Conservation (phyloP, 495 filamentous ascomycete species). For the Pyrenula aspistea region DNA sequence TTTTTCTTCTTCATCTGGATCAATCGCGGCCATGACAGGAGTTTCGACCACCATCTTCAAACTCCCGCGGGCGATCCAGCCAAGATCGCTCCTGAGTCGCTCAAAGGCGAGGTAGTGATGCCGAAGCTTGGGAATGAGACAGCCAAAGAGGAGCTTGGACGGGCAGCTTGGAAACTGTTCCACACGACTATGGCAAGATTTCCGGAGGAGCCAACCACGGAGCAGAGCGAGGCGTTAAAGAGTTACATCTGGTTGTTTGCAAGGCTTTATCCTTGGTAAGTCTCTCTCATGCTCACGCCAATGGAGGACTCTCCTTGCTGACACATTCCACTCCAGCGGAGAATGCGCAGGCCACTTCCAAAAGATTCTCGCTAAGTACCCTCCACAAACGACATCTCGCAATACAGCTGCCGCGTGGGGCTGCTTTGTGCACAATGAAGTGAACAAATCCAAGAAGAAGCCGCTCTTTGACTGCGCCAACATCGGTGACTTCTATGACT, state of each 20-base stretch:
- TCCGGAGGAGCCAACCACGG: conserved; percentile 69
- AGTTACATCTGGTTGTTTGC: conserved; percentile 85
- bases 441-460: conserved; percentile 80
- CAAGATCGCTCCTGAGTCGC: conserved; percentile 16
- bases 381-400: conserved; percentile 81
- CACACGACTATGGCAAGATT: conserved; percentile 94
- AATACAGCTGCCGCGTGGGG: conserved; percentile 82
- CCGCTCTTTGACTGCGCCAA: conserved; percentile 75
- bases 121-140: conserved; percentile 89
- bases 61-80: conserved; percentile 1
- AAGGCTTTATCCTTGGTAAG: conserved; percentile 75
- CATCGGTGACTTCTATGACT: conserved; percentile 90
- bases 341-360: conserved; percentile 92
- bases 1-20: conserved; percentile 8
- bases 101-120: conserved; percentile 73
- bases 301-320: not conserved
- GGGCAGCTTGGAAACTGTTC: conserved; percentile 82
- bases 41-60: not conserved
- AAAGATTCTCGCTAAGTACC: conserved; percentile 64
- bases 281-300: not conserved
- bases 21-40: not conserved
- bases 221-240: conserved; percentile 73
- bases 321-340: conserved; percentile 40
- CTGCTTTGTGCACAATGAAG: conserved; percentile 88
- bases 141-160: conserved; percentile 78